phyloP scores from a whole-genome alignment of 2,329 filamentous ascomycete genomes.

The Didymella exigua region DNA sequence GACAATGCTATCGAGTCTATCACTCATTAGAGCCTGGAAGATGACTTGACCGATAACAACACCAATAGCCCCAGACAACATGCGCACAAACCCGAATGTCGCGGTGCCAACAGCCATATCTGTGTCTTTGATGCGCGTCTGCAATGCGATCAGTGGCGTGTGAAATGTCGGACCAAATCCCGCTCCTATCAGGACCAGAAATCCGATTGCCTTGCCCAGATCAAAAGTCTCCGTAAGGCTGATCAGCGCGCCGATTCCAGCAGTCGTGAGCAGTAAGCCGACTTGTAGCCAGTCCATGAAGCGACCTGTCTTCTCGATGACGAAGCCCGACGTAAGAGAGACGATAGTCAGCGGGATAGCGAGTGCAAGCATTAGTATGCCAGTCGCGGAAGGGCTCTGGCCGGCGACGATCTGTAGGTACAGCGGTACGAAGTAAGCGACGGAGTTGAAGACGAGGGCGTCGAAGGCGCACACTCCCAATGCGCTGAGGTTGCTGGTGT shows the following conservation, averaged over 20 bases:
- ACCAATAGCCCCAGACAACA: slow-evolving; percentile 54
- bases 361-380: slow-evolving; percentile 66
- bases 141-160: slow-evolving; percentile 60
- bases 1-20: slow-evolving; percentile 39
- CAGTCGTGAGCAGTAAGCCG: slow-evolving; percentile 41
- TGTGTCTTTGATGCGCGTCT: slow-evolving; percentile 61
- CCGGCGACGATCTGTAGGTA: slow-evolving; percentile 73
- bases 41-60: slow-evolving; percentile 59
- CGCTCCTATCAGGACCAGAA: slow-evolving; percentile 57
- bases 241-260: slow-evolving; percentile 45
- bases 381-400: slow-evolving; percentile 63
- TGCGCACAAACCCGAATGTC: slow-evolving; percentile 56
- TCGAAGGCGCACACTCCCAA: slow-evolving; percentile 58
- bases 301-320: slow-evolving; percentile 52
- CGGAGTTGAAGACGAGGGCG: slow-evolving; percentile 66
- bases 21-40: slow-evolving; percentile 63
- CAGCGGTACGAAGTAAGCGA: slow-evolving; percentile 73
- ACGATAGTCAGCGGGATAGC: slow-evolving; percentile 53
- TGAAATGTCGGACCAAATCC: slow-evolving; percentile 63
- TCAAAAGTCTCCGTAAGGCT: slow-evolving; percentile 20
- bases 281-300: slow-evolving; percentile 47
- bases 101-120: slow-evolving; percentile 60
- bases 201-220: slow-evolving; percentile 50
- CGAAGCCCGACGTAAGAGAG: slow-evolving; percentile 54
- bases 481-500: slow-evolving; percentile 61